Evolutionary conservation across 192 early-diverging fungal species (phyloP).

Genomic region (Backusella circina): DNA sequence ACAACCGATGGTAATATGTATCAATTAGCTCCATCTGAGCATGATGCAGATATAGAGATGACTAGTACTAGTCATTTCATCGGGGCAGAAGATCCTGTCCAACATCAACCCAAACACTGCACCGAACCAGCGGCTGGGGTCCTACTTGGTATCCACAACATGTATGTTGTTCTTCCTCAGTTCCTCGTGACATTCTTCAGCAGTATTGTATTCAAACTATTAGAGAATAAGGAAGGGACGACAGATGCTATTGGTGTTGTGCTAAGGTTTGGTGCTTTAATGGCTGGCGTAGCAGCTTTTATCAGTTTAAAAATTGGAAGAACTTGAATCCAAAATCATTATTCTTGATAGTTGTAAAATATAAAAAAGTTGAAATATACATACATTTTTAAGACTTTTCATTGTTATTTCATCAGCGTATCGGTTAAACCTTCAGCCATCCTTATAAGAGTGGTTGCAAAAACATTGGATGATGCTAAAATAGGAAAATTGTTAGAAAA

Average conservation of each 20-base stretch:
- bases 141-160: slow-evolving; percentile 91
- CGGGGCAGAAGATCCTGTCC: not conserved
- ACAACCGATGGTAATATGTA: not conserved
- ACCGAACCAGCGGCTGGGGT: slow-evolving; percentile 59
- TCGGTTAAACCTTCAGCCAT: not conserved
- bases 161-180: slow-evolving; percentile 92
- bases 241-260: slow-evolving; percentile 54
- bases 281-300: slow-evolving; percentile 49
- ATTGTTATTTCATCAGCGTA: too few species aligned
- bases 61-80: not conserved
- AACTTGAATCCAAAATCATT: not conserved
- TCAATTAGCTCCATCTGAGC: not conserved
- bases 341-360: not conserved
- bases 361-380: not conserved
- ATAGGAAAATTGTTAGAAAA: not conserved
- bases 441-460: not conserved
- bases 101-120: not conserved
- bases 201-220: slow-evolving; percentile 76
- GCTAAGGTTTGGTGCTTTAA: slow-evolving; percentile 50
- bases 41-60: slow-evolving; percentile 8
- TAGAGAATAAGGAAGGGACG: slow-evolving; percentile 44
- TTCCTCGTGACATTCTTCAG: slow-evolving; percentile 83
- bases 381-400: too few species aligned
- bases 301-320: slow-evolving; percentile 12
- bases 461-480: not conserved